These are phyloP conservation scores for Gossypioides kirkii DNA, from an alignment of 345 rosid species.

Conservation along the genomic window DNA sequence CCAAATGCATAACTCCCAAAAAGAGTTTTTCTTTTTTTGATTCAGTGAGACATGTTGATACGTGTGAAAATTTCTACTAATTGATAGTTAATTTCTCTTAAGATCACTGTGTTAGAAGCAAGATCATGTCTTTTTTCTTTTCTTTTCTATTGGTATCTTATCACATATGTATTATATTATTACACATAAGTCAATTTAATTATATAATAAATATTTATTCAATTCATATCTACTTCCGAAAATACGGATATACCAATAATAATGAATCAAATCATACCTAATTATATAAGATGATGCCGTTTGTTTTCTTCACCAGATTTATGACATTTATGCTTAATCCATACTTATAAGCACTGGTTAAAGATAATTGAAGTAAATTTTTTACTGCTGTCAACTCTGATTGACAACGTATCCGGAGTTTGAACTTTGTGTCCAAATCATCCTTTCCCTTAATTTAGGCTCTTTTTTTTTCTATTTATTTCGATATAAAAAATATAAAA, in stretches of 20 bases:
- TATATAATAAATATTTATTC: background rate
- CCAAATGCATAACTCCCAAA: background rate
- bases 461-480: too few relatives aligned
- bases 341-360: background rate
- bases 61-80: slow-evolving; percentile 10
- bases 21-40: background rate
- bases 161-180: background rate
- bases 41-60: slow-evolving; percentile 10
- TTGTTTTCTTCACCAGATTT: background rate
- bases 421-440: too few relatives aligned
- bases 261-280: background rate
- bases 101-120: slow-evolving; percentile 14
- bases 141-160: slow-evolving; percentile 1
- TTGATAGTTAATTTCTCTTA: slow-evolving; percentile 1
- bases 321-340: background rate
- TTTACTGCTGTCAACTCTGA: background rate
- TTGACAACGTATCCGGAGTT: too few relatives aligned
- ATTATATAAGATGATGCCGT: background rate
- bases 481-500: background rate
- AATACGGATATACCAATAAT: background rate
- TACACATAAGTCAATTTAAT: background rate
- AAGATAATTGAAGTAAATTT: background rate
- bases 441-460: too few relatives aligned
- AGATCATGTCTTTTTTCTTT: background rate
- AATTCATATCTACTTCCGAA: background rate